Conservation (phyloP, 164 flowering plant species). For the Nymphaea colorata region DNA sequence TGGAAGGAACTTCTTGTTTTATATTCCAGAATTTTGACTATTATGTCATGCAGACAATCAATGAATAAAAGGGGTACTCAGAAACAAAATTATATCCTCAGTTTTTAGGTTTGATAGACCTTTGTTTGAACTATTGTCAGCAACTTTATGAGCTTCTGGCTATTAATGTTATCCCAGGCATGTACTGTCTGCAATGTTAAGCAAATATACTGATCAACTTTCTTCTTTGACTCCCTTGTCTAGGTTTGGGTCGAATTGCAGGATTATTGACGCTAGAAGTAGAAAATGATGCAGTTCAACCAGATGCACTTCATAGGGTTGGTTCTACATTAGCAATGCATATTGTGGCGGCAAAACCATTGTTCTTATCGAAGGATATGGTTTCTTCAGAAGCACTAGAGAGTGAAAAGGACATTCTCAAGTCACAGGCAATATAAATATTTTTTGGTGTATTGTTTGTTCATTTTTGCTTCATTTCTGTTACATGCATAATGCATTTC, state of each 20-base stretch:
- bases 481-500: too few relatives aligned
- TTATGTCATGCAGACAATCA: too few relatives aligned
- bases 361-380: constrained; percentile 70
- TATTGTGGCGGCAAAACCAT: constrained; percentile 84
- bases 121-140: too few relatives aligned
- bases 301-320: constrained; percentile 57
- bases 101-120: too few relatives aligned
- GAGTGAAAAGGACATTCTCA: constrained; percentile 72
- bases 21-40: too few relatives aligned
- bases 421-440: constrained; percentile 54
- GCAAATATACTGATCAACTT: neutral
- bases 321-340: constrained; percentile 98
- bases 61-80: too few relatives aligned
- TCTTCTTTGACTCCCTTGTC: neutral
- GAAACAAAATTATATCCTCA: too few relatives aligned
- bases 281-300: constrained; percentile 34
- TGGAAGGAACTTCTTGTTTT: too few relatives aligned
- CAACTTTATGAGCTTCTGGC: too few relatives aligned
- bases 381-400: constrained; percentile 72
- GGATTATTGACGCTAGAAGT: constrained; percentile 70
- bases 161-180: too few relatives aligned
- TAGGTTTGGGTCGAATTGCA: constrained; percentile 94
- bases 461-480: too few relatives aligned
- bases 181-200: too few relatives aligned
- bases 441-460: neutral